These are phyloP conservation scores for Tephrocybe sp. DNA, from an alignment of 768 basidiomycete species.

Conservation along the genomic window DNA sequence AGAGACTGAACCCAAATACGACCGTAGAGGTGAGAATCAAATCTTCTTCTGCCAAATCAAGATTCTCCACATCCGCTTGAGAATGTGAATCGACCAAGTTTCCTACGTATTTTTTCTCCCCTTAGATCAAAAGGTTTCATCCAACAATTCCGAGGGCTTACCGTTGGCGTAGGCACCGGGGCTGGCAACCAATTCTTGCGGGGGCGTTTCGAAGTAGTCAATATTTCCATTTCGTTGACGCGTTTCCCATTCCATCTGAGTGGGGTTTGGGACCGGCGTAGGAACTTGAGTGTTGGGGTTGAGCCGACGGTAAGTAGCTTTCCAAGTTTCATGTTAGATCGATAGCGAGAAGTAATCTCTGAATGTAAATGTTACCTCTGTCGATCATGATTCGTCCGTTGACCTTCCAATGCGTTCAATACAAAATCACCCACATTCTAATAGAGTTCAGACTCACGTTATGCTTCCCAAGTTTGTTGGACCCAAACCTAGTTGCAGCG, in stretches of 20 bases:
- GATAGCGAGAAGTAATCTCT: not conserved
- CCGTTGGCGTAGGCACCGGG: slow-evolving; percentile 10
- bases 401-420: slow-evolving; percentile 37
- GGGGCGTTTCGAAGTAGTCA: not conserved
- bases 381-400: slow-evolving; percentile 61
- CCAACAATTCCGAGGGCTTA: too few relatives aligned
- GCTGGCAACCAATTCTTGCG: not conserved
- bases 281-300: slow-evolving; percentile 51
- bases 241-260: not conserved
- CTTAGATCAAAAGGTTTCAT: too few relatives aligned
- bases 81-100: slow-evolving; percentile 18
- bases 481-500: slow-evolving; percentile 33
- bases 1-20: slow-evolving; percentile 60
- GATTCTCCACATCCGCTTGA: slow-evolving; percentile 11
- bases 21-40: slow-evolving; percentile 54
- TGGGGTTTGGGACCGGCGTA: not conserved
- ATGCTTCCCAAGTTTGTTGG: slow-evolving; percentile 39
- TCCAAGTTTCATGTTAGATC: not conserved
- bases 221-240: not conserved
- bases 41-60: slow-evolving; percentile 48
- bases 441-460: slow-evolving; percentile 36
- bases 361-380: slow-evolving; percentile 41
- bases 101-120: slow-evolving; percentile 11
- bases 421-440: too few relatives aligned
- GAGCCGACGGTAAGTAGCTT: slow-evolving; percentile 47